These are phyloP conservation scores for Chlamydomonas sp. DNA, from an alignment of 139 green algal species.

Conservation along the genomic window DNA sequence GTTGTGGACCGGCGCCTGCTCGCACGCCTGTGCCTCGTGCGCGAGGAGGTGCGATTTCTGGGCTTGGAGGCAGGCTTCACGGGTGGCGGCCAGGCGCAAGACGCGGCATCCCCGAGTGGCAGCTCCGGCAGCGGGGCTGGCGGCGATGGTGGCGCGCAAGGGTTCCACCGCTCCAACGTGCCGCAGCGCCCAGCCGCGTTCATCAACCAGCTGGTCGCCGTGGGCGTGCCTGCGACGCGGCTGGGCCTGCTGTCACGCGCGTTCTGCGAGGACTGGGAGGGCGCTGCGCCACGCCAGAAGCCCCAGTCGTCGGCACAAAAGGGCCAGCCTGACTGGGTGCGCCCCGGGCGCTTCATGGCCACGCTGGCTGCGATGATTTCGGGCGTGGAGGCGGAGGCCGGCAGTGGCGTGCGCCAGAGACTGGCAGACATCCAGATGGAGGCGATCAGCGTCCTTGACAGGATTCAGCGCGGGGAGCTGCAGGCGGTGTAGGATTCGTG, in stretches of 20 bases:
- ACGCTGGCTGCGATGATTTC: conserved; percentile 34
- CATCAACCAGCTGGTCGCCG: conserved; percentile 42
- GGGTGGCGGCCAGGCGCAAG: neutral
- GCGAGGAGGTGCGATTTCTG: conserved; percentile 40
- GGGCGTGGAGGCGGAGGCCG: conserved; percentile 16
- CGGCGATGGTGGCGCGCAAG: conserved; percentile 3
- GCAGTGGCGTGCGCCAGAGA: conserved; percentile 18
- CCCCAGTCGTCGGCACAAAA: conserved; percentile 3
- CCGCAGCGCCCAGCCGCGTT: conserved; percentile 41
- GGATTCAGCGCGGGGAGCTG: conserved; percentile 27
- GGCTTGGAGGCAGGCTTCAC: conserved; percentile 22
- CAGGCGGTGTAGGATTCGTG: too few relatives aligned
- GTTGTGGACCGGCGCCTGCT: conserved; percentile 33
- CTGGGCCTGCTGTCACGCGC: conserved; percentile 23
- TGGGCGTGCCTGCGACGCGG: conserved; percentile 17
- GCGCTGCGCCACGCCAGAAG: conserved; percentile 13
- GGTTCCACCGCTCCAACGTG: conserved; percentile 35
- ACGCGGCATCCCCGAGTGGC: neutral
- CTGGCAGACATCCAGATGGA: conserved; percentile 36
- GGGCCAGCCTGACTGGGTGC: conserved; percentile 36
- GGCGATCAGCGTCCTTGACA: conserved; percentile 38
- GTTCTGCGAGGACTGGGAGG: conserved; percentile 38
- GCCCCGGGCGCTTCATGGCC: conserved; percentile 42
- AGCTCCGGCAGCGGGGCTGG: neutral
- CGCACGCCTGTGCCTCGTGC: conserved; percentile 37